These are phyloP conservation scores for Bipolaris zeicola DNA, from an alignment of 2,329 filamentous ascomycete genomes.

Conservation along the genomic window DNA sequence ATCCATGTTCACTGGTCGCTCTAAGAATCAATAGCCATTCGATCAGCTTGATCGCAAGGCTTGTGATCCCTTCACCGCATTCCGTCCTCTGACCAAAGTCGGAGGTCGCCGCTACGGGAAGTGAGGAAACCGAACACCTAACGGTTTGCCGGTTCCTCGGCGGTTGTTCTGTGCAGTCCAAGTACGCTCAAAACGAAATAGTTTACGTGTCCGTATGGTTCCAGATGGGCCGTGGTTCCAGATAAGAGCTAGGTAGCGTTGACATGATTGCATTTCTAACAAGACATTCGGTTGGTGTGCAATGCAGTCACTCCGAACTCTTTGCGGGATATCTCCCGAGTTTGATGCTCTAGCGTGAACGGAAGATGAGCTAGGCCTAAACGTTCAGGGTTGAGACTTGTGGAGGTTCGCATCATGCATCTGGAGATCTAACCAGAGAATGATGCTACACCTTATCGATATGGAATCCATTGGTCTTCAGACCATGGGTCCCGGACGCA, in stretches of 20 bases:
- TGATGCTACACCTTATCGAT: constrained; percentile 5
- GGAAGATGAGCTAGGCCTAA: background rate
- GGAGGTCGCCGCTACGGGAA: background rate
- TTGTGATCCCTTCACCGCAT: background rate
- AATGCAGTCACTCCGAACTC: background rate
- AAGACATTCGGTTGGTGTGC: background rate
- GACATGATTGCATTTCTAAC: too few relatives aligned
- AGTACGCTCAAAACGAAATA: constrained; percentile 31
- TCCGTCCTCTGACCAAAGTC: background rate
- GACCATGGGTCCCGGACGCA: constrained; percentile 14
- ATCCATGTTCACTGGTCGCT: constrained; percentile 1
- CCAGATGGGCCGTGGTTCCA: too few relatives aligned
- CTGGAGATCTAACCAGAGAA: constrained; percentile 17
- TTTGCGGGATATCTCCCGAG: background rate
- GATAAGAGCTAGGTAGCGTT: too few relatives aligned
- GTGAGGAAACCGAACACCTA: background rate
- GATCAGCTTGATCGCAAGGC: background rate
- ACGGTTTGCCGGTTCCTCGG: background rate
- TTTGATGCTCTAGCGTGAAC: background rate
- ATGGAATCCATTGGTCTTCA: background rate
- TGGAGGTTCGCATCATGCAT: constrained; percentile 6
- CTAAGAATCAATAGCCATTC: background rate
- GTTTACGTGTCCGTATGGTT: background rate
- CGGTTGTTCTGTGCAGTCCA: constrained; percentile 20
- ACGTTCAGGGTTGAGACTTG: background rate